Conservation (phyloP, 140 eudicot species). For the Bidens hawaiensis region DNA sequence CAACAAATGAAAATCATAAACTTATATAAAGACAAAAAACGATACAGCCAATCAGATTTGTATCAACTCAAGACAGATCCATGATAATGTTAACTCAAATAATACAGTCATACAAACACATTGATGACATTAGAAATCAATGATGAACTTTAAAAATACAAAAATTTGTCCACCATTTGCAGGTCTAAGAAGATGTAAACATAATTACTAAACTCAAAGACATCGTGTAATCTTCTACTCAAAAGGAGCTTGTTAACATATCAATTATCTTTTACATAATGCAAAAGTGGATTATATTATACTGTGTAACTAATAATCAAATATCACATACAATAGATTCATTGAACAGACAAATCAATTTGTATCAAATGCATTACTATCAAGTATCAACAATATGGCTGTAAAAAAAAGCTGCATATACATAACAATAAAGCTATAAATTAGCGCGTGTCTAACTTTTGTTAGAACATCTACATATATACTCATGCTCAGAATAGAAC, state of each 20-base stretch:
- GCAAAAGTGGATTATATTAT: background rate
- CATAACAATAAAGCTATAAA: no score
- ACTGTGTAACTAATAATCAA: background rate
- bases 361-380: background rate
- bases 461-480: no score
- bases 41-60: background rate
- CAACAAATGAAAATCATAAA: background rate
- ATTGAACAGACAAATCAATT: background rate
- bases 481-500: no score
- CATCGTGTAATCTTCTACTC: no score
- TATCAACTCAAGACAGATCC: background rate
- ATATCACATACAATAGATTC: background rate
- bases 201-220: no score
- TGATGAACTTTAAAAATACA: background rate
- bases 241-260: no score
- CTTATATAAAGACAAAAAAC: background rate
- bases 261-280: background rate
- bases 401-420: no score
- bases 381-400: background rate
- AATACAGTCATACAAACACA: background rate
- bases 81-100: slow-evolving; percentile 3
- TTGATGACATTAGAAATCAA: background rate
- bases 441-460: no score
- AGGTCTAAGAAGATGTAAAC: no score
- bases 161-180: no score